Percentiles rank a stretch among this genome's conserved stretches.
phyloP scores from a whole-genome alignment of 352 stramenopile genomes.

The Phytophthora colocasiae region DNA sequence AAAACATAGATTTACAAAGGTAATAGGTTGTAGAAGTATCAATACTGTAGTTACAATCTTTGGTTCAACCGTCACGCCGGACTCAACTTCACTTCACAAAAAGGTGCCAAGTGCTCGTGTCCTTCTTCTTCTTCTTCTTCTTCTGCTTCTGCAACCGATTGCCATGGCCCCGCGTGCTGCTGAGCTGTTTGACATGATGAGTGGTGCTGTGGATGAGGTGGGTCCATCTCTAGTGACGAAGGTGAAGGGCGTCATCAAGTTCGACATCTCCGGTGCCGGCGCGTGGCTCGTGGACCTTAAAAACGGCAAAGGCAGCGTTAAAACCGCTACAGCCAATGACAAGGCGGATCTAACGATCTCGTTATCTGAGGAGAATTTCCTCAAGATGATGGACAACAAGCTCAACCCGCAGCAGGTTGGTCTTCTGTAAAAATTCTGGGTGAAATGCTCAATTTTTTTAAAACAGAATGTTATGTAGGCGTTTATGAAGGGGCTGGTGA shows the following conservation, averaged over 20 bases:
- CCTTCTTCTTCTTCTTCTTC: too few species aligned
- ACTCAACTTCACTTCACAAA: slow-evolving; percentile 38
- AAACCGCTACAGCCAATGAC: slow-evolving; percentile 46
- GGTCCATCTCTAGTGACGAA: slow-evolving; percentile 76
- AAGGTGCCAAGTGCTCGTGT: not conserved
- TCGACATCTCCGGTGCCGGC: slow-evolving; percentile 73
- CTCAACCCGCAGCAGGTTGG: slow-evolving; percentile 88
- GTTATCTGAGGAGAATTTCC: slow-evolving; percentile 78
- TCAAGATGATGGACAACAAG: slow-evolving; percentile 87
- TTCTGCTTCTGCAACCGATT: not conserved
- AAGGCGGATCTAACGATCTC: slow-evolving; percentile 84
- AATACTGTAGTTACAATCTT: too few species aligned
- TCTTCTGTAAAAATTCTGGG: not conserved
- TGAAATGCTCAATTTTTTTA: slow-evolving; percentile 7
- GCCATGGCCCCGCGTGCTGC: slow-evolving; percentile 51
- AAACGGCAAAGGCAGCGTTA: slow-evolving; percentile 74
- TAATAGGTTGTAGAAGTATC: too few species aligned
- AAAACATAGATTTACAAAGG: too few species aligned
- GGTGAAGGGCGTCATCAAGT: slow-evolving; percentile 85
- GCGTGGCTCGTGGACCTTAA: slow-evolving; percentile 84
- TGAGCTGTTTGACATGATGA: slow-evolving; percentile 81
- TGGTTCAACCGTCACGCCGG: slow-evolving; percentile 25
- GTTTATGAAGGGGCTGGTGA: slow-evolving; percentile 95
- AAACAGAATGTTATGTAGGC: slow-evolving; percentile 42
- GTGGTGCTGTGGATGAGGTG: slow-evolving; percentile 67